Evolutionary conservation across 305 asterid species (phyloP).

Genomic region (Fraxinus sp.): DNA sequence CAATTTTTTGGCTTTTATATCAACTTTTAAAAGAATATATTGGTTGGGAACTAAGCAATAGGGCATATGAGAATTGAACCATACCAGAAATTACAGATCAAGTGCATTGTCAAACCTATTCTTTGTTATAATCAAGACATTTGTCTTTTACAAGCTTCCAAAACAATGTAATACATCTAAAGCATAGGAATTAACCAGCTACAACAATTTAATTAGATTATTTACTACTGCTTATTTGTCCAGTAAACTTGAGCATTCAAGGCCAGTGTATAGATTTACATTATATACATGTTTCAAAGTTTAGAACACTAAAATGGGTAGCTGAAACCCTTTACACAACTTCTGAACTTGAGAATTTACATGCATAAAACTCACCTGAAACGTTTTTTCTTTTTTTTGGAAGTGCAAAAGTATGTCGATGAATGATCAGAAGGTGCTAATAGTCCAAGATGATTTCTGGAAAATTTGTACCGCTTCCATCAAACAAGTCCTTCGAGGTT

Average conservation of each 20-base stretch:
- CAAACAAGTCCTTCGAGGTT: conserved; percentile 1
- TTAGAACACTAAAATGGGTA: neutral
- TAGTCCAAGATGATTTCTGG: neutral
- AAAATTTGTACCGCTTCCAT: neutral
- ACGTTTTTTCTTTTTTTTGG: neutral
- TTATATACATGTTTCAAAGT: neutral
- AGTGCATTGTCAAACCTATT: neutral
- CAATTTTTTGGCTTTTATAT: neutral
- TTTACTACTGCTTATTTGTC: neutral
- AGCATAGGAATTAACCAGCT: neutral
- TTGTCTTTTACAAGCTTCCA: neutral
- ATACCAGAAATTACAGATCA: neutral
- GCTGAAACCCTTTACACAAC: neutral
- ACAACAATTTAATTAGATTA: neutral
- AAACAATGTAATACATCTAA: neutral
- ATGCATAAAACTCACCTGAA: neutral
- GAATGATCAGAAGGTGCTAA: neutral
- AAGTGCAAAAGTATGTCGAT: neutral
- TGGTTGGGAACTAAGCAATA: neutral
- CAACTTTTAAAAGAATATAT: neutral
- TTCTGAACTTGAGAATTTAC: neutral
- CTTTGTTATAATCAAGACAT: neutral
- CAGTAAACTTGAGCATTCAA: neutral
- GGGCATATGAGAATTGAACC: neutral
- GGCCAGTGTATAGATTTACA: neutral